phyloP scores from a whole-genome alignment of 805 yeast genomes.

The Yarrowia bubula region DNA sequence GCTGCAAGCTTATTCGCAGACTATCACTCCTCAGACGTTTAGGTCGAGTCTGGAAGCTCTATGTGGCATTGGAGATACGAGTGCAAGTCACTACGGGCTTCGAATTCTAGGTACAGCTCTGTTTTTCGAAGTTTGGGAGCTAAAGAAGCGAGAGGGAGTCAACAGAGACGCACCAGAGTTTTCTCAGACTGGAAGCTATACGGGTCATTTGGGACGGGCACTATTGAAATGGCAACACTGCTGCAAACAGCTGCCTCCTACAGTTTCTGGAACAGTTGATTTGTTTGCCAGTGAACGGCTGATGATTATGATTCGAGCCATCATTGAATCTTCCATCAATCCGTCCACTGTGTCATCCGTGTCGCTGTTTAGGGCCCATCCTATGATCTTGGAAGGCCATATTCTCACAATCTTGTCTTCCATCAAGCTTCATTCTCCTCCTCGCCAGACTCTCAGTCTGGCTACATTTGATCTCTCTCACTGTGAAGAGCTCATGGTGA shows the following conservation, averaged over 20 bases:
- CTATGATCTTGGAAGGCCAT: constrained; percentile 31
- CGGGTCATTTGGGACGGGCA: constrained; percentile 1
- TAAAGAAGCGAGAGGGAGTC: not conserved
- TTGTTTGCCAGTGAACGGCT: constrained; percentile 22
- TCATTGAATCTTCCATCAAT: constrained; percentile 19
- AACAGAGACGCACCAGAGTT: not conserved
- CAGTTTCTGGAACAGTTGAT: constrained; percentile 10
- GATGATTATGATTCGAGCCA: constrained; percentile 21
- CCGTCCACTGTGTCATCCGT: constrained; percentile 13
- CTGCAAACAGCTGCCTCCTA: constrained; percentile 17
- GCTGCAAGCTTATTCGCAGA: constrained; percentile 28
- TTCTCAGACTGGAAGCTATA: not conserved
- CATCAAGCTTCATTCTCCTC: constrained; percentile 21
- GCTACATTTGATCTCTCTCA: constrained; percentile 13
- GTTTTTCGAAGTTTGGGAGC: constrained; percentile 32
- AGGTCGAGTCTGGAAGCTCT: constrained; percentile 31
- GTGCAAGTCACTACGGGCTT: constrained; percentile 20
- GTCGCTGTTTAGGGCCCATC: constrained; percentile 29
- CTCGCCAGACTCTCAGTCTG: constrained; percentile 14
- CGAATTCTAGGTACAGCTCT: constrained; percentile 35
- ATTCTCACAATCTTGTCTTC: constrained; percentile 30
- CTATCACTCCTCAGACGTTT: constrained; percentile 29
- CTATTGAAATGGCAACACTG: constrained; percentile 21
- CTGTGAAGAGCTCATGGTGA: constrained; percentile 26
- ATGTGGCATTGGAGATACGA: constrained; percentile 20